These are phyloP conservation scores for Arthrobotrys sphaeroides DNA, from an alignment of 2,329 filamentous ascomycete genomes.

Conservation along the genomic window DNA sequence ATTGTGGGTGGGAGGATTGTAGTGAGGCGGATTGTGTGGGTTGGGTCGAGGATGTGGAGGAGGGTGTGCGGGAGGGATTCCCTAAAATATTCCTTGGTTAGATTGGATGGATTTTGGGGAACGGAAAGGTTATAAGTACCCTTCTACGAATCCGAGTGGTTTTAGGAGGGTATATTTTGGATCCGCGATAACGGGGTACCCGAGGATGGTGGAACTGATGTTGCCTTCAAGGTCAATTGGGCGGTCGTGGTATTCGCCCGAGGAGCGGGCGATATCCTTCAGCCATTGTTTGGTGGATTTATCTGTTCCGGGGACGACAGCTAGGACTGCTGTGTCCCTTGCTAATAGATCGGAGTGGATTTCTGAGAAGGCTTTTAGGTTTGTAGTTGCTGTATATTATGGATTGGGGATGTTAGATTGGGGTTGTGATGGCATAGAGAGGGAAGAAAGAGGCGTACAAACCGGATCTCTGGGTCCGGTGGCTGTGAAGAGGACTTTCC, in stretches of 20 bases:
- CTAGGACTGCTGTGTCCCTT: slow-evolving; percentile 29
- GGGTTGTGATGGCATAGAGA: neutral
- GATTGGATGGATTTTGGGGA: neutral
- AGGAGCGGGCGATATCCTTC: slow-evolving; percentile 30
- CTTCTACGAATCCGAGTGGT: slow-evolving; percentile 21
- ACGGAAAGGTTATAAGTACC: neutral
- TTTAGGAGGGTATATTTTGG: slow-evolving; percentile 14
- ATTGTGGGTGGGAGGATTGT: slow-evolving; percentile 10
- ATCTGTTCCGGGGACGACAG: slow-evolving; percentile 25
- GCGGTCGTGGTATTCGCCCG: neutral
- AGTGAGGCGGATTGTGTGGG: slow-evolving; percentile 34
- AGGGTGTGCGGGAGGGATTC: slow-evolving; percentile 14
- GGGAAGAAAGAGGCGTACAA: slow-evolving; percentile 26
- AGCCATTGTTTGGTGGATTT: slow-evolving; percentile 23
- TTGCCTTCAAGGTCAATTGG: neutral
- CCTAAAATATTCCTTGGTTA: neutral
- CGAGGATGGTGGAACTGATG: neutral
- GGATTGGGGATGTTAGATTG: neutral
- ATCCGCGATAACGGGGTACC: slow-evolving; percentile 44
- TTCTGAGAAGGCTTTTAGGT: slow-evolving; percentile 44
- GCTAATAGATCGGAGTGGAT: slow-evolving; percentile 21
- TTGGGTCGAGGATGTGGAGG: slow-evolving; percentile 37
- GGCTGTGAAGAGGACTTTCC: slow-evolving; percentile 46
- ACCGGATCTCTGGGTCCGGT: slow-evolving; percentile 38
- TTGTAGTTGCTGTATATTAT: slow-evolving; percentile 36